A percentile compares a stretch with the other conserved stretches of the same genome.
phyloP scores from a whole-genome alignment of 345 rosid species.

The Firmiana major region DNA sequence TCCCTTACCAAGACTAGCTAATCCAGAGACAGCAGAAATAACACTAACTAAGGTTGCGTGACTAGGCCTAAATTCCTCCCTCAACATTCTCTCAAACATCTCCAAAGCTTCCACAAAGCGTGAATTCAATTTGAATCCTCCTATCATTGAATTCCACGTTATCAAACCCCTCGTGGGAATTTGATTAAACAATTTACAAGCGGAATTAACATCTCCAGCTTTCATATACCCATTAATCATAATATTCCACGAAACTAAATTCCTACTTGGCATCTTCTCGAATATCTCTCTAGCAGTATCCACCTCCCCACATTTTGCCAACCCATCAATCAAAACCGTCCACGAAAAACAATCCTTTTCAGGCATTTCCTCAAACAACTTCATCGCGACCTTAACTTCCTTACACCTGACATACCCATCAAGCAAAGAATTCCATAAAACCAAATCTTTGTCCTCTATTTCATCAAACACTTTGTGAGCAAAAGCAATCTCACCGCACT shows the following conservation, averaged over 20 bases:
- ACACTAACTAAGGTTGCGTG: conserved; percentile 17
- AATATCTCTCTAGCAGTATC: conserved; percentile 32
- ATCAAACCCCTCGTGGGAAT: conserved; percentile 36
- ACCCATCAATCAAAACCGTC: conserved; percentile 45
- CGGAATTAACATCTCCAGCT: conserved; percentile 34
- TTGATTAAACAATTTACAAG: conserved; percentile 30
- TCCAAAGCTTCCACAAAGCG: conserved; percentile 30
- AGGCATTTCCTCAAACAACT: conserved; percentile 44
- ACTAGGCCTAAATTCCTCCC: conserved; percentile 1
- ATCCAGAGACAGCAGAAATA: conserved; percentile 52
- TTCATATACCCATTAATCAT: conserved; percentile 35
- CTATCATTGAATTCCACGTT: conserved; percentile 42
- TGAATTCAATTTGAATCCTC: conserved; percentile 33
- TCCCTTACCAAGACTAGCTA: conserved; percentile 43
- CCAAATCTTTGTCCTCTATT: conserved; percentile 26
- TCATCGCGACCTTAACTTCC: conserved; percentile 27
- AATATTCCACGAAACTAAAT: conserved; percentile 44
- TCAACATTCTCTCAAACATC: conserved; percentile 31
- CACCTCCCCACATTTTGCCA: conserved; percentile 21
- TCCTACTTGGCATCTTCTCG: conserved; percentile 35
- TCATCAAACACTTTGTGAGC: conserved; percentile 40
- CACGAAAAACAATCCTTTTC: conserved; percentile 38
- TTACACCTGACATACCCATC: conserved; percentile 26
- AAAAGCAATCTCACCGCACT: conserved; percentile 35
- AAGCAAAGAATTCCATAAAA: conserved; percentile 46